Evolutionary conservation across 345 rosid species (phyloP), one percentile per base, ranked within the genome.

Genomic region (Corchorus olitorius): DNA sequence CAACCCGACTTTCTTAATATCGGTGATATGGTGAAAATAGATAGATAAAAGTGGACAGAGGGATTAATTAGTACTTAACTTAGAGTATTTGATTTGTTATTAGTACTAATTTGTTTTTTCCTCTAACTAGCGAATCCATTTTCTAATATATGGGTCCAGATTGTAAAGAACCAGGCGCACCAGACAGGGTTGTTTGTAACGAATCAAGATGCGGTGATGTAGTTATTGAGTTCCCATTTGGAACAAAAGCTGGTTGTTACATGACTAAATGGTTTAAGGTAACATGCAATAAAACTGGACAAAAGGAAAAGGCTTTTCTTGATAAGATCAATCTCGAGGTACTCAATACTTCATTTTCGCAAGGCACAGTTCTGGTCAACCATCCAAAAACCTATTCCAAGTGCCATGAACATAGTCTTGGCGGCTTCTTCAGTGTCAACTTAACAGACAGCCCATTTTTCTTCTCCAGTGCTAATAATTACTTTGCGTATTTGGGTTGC

Each of bases 401-500:
- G 8, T 58, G 66, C 37, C 22, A 0, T 4, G 22, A 17, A 3
- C 8, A 22, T 1, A 33, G 2, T 12, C 0, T 4, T 35, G n/a
- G 7, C 19, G n/a, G 7, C 35, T 1, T 6, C 35, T 1, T 6
- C 0, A 3, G 56, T 27, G 34, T 75, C 14, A 33, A 79, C 48
- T 54, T 79, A 5, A 39, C 46, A 4, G 56, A 27, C 17, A 79
- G 65, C 49, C 68, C 71, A 3, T 79, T 69, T 43, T 4, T n/a
- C 41, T 79, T 74, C 71, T 60, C 74, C 2, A 0, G 12, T 0
- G 0, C 2, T 2, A 19, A 5, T 8, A 75, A 69, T 33, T 8
- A 2, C 7, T 79, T 79, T 33, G 17, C n/a, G 2, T 73, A 71
- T 39, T 10, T n/a, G 3, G 82, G 82, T 12, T 79, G 82, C 52